Evolutionary conservation across 2,329 filamentous ascomycete species (phyloP), one percentile per base, ranked within the genome.

Genomic region (Westerdykella aurantiaca): DNA sequence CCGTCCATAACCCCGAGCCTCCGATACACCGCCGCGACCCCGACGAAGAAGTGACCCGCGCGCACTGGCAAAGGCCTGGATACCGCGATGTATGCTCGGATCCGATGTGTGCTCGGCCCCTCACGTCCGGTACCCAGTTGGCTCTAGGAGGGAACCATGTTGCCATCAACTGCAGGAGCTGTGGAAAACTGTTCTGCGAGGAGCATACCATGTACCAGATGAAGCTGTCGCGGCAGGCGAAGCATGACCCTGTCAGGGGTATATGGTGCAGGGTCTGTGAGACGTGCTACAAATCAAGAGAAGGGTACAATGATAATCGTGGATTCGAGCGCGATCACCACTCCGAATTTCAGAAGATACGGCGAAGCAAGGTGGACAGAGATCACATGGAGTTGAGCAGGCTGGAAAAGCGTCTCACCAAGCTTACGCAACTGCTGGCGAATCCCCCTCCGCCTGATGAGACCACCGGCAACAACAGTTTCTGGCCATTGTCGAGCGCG

Each of bases 151-250:
- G 85, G 2, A 77, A 86, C 6, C 90, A 86, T 57, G 88, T 89
- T 14, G 89, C 78, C 58, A 83, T 98, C 57, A 96, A 98, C 66
- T 98, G 93, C 68, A 79, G 93, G 50, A 88, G 90, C 50, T 98
- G 93, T 60, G 93, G 93, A 6, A 84, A 85, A 56, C 72, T 98
- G 34, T 98, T 97, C 64, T 98, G 93, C 68, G 93, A 97, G 61
- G 87, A 91, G 56, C 93, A 98, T 66, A 97, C 93, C 41, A 95
- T 98, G 90, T 98, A 97, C 63, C 91, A 98, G 72, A 97, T 97
- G 86, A 96, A 94, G 73, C 76, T 98, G 10, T 95, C 90, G 7
- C 78, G 90, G 43, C 85, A 89, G 23, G 93, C 93, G 4, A 79
- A 83, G 46, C 88, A 96, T 68, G 93, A 98, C 51, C 91, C 93